These are phyloP conservation scores for Grosmannia clavigera DNA, from an alignment of 2,329 filamentous ascomycete genomes.

Conservation along the genomic window DNA sequence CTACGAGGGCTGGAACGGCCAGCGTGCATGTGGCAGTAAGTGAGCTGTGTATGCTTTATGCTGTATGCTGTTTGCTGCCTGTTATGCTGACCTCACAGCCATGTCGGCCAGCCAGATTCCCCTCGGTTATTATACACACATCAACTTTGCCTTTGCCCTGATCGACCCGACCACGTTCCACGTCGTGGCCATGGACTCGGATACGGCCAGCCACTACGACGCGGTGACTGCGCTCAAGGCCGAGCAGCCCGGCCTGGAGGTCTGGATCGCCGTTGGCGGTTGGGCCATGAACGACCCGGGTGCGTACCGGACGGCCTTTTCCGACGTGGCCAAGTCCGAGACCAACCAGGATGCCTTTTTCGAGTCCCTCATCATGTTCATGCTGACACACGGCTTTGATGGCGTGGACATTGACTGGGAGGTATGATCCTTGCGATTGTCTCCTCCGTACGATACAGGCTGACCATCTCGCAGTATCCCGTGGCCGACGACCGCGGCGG, in stretches of 20 bases:
- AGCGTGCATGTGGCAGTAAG: too few species aligned
- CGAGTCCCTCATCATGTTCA: conserved; percentile 4
- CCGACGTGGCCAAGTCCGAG: conserved; percentile 8
- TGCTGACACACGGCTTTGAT: conserved; percentile 9
- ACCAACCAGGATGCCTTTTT: conserved; percentile 9
- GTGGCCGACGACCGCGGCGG: conserved; percentile 12
- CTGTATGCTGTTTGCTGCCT: background rate
- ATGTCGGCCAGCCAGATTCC: background rate
- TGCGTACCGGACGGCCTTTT: conserved; percentile 15
- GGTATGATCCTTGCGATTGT: too few species aligned
- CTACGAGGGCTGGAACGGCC: background rate
- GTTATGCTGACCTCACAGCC: background rate
- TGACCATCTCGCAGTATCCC: conserved; percentile 2
- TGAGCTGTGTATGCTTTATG: too few species aligned
- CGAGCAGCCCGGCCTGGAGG: conserved; percentile 12
- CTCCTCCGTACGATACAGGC: too few species aligned
- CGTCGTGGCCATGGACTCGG: conserved; percentile 2
- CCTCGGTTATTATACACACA: conserved; percentile 16
- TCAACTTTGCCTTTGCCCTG: conserved; percentile 22
- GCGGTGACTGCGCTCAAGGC: conserved; percentile 21
- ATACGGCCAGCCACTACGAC: conserved; percentile 13
- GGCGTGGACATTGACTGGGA: conserved; percentile 10
- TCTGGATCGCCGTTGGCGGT: conserved; percentile 29
- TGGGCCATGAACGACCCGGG: conserved; percentile 27
- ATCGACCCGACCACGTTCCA: conserved; percentile 19